These are phyloP conservation scores for Puccinia hordei DNA, from an alignment of 1,284 basidiomycete species.

Conservation along the genomic window DNA sequence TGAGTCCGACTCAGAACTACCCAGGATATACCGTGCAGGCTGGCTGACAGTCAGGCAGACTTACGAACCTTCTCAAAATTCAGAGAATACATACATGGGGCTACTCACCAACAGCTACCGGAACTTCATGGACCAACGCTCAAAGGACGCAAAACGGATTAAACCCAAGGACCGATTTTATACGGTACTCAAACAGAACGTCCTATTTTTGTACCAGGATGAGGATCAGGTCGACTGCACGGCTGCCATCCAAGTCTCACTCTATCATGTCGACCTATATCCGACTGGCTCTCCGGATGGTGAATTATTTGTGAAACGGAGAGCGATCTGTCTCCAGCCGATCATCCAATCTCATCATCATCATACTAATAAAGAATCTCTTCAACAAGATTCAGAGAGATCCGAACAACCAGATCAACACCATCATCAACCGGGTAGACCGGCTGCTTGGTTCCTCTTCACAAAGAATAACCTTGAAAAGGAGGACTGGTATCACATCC, in stretches of 20 bases:
- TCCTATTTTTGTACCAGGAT: conserved; percentile 87
- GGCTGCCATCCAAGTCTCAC: conserved; percentile 73
- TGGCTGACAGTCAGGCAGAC: conserved; percentile 83
- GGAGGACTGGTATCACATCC: conserved; percentile 89
- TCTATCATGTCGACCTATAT: conserved; percentile 73
- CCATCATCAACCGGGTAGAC: conserved; percentile 20
- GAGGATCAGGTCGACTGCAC: conserved; percentile 82
- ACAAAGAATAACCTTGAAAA: conserved; percentile 58
- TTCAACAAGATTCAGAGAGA: not conserved
- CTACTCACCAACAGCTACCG: conserved; percentile 57
- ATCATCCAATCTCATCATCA: not conserved
- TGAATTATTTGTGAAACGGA: conserved; percentile 50
- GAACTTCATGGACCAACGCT: conserved; percentile 59
- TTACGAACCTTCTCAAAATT: conserved; percentile 67
- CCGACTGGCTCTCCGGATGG: conserved; percentile 65
- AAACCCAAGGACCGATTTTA: conserved; percentile 86
- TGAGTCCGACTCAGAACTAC: conserved; percentile 61
- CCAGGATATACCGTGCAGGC: conserved; percentile 69
- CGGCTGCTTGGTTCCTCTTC: conserved; percentile 58
- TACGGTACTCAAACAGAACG: conserved; percentile 79
- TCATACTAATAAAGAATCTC: too few species aligned
- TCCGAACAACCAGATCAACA: not conserved
- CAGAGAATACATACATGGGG: conserved; percentile 61
- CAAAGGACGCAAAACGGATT: conserved; percentile 71
- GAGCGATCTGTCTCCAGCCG: conserved; percentile 37